Evolutionary conservation across 805 yeast species (phyloP), one percentile per base, ranked within the genome.

Genomic region (Zygotorulaspora danielsina): DNA sequence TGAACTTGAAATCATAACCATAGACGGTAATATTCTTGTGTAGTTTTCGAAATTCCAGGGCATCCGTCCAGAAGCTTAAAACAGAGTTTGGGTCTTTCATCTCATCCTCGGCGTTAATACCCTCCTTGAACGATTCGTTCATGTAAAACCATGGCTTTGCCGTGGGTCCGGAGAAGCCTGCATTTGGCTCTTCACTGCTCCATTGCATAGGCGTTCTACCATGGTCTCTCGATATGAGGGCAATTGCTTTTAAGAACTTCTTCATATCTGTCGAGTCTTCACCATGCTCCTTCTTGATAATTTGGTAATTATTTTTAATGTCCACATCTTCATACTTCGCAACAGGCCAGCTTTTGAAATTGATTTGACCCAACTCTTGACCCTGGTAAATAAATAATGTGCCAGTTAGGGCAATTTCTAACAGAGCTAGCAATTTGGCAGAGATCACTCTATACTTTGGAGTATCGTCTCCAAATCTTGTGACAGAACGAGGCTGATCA

Each of bases 181-280:
- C 78, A 44, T 70, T 44, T 11, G 48, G 61, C 1, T 66, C 48
- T 38, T 53, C 55, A 44, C 66, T 67, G 6, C 47, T 13, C 81
- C 81, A 76, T 48, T 74, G 80, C 45, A 76, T 71, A 13, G 81
- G 81, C 15, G 78, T 66, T 56, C 81, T 68, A 7, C 76, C 70
- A 50, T 75, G 66, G 50, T 75, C 81, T 52, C 81, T 65, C 10
- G 77, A 71, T 15, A 67, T 32, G 39, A 69, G 46, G 39, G 63
- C 59, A 42, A 71, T 54, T 24, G 47, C 55, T 36, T 64, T 65
- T 57, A 66, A 42, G 36, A 66, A 56, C 19, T 51, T 47, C 27
- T 54, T 54, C 33, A 59, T 45, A 39, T 53, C 45, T 33, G 56
- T 58, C 3, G 58, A 54, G 29, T 51, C 51, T 18, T 57, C 49